A percentile compares a stretch with the other conserved stretches of the same genome.
Evolutionary conservation across 306 rosid genomes (phyloP).

Genomic region (Acacia crassicarpa): DNA sequence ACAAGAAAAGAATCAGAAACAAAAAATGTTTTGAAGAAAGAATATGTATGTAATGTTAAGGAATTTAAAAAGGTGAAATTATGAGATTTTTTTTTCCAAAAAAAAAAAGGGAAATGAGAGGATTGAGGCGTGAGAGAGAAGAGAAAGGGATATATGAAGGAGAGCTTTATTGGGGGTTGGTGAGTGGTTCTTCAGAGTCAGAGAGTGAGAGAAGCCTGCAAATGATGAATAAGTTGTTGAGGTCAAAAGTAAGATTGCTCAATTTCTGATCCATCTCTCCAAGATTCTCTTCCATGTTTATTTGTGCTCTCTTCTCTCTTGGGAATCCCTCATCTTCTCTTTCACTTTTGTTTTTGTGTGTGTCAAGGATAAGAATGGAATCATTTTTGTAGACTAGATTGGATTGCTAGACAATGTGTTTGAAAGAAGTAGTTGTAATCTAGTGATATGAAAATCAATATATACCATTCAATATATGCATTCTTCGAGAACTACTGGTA

Average conservation of each 20-base stretch:
- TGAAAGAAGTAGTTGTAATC: background rate
- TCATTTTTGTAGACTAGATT: background rate
- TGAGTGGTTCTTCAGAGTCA: constrained; percentile 16
- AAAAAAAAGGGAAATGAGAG: background rate
- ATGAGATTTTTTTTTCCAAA: background rate
- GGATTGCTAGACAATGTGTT: constrained; percentile 11
- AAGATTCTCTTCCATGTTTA: constrained; percentile 47
- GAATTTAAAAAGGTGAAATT: background rate
- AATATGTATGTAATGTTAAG: background rate
- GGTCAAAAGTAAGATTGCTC: constrained; percentile 37
- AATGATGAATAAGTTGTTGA: constrained; percentile 44
- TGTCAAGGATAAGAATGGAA: constrained; percentile 24
- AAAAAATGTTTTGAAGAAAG: background rate
- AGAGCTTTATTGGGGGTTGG: background rate
- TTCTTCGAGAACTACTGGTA: background rate
- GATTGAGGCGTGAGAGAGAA: background rate
- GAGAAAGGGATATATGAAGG: background rate
- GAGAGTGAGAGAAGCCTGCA: background rate
- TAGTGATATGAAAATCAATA: too few species aligned
- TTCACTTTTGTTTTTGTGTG: background rate
- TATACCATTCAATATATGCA: background rate
- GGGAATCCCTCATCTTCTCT: background rate
- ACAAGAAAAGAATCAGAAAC: constrained; percentile 11
- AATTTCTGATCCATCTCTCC: constrained; percentile 27
- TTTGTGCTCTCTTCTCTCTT: background rate